Percentiles rank a stretch among this genome's conserved stretches.
These are phyloP conservation scores for Skeletonema potamos DNA, from an alignment of 108 stramenopile genomes.

Conservation along the genomic window DNA sequence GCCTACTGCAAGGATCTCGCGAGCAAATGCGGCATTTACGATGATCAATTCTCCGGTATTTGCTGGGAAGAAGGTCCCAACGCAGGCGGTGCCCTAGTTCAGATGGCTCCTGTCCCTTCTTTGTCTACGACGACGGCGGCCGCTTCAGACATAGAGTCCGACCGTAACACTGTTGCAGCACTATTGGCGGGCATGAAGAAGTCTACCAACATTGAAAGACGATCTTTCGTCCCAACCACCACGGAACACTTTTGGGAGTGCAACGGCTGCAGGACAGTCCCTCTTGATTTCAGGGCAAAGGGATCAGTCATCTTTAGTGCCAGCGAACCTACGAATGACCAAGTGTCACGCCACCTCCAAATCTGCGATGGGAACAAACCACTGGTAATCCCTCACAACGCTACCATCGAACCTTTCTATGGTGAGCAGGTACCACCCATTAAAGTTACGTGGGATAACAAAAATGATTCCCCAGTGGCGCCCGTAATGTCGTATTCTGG, in stretches of 20 bases:
- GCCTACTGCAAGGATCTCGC: slow-evolving; percentile 50
- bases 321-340: slow-evolving; percentile 27
- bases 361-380: slow-evolving; percentile 40
- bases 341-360: slow-evolving; percentile 25
- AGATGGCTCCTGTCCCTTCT: background rate
- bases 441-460: slow-evolving; percentile 37
- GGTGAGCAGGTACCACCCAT: slow-evolving; percentile 36
- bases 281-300: slow-evolving; percentile 30
- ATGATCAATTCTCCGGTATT: slow-evolving; percentile 35
- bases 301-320: slow-evolving; percentile 50
- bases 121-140: background rate
- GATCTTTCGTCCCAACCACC: slow-evolving; percentile 32
- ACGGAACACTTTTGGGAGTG: slow-evolving; percentile 56
- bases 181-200: slow-evolving; percentile 38
- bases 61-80: slow-evolving; percentile 27
- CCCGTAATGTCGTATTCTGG: background rate
- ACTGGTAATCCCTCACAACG: slow-evolving; percentile 40
- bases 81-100: background rate
- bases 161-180: slow-evolving; percentile 31
- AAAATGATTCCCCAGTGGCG: background rate
- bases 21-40: slow-evolving; percentile 24
- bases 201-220: slow-evolving; percentile 25
- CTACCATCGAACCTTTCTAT: slow-evolving; percentile 42
- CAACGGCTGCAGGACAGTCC: slow-evolving; percentile 36
- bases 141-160: slow-evolving; percentile 1